Conservation (phyloP, 495 filamentous ascomycete genomes). For the Jackrogersella multiformis region DNA sequence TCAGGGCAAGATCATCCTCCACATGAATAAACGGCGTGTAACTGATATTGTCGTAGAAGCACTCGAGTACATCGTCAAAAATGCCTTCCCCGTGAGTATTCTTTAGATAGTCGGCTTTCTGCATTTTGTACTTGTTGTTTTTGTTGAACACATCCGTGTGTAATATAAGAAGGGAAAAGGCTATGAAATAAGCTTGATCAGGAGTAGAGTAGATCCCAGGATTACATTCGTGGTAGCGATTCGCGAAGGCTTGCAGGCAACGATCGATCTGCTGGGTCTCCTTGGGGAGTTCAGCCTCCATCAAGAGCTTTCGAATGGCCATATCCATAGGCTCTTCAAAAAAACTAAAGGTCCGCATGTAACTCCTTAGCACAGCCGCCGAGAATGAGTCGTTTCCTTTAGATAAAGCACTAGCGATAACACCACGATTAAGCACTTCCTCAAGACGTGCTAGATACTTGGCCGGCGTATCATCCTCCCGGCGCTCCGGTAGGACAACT, state of each 20-base stretch:
- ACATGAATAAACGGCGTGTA: conserved; percentile 98
- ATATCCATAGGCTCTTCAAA: conserved; percentile 98
- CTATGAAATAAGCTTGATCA: conserved; percentile 97
- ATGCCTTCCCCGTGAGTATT: conserved; percentile 91
- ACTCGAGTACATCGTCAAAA: conserved; percentile 89
- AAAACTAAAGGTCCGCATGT: conserved; percentile 93
- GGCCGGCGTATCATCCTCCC: conserved; percentile 89
- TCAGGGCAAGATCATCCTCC: conserved; percentile 88
- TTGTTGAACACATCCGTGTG: conserved; percentile 99
- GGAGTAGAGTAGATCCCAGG: conserved; percentile 90
- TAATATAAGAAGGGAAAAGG: conserved; percentile 94
- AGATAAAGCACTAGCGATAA: conserved; percentile 81
- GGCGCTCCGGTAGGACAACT: conserved; percentile 77
- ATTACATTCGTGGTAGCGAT: conserved; percentile 98
- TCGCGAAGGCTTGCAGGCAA: conserved; percentile 91
- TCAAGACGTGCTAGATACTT: conserved; percentile 87
- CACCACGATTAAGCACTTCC: conserved; percentile 76
- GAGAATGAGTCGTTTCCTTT: conserved; percentile 87
- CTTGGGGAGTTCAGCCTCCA: conserved; percentile 95
- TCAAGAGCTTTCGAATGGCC: conserved; percentile 91
- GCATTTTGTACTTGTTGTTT: conserved; percentile 99
- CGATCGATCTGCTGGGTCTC: conserved; percentile 99
- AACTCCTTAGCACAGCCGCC: conserved; percentile 83
- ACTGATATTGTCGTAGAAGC: conserved; percentile 97
- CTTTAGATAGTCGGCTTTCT: conserved; percentile 93